Base-by-base conservation (phyloP, 1,284 basidiomycete species). In the Cutaneotrichosporon daszewskae region DNA sequence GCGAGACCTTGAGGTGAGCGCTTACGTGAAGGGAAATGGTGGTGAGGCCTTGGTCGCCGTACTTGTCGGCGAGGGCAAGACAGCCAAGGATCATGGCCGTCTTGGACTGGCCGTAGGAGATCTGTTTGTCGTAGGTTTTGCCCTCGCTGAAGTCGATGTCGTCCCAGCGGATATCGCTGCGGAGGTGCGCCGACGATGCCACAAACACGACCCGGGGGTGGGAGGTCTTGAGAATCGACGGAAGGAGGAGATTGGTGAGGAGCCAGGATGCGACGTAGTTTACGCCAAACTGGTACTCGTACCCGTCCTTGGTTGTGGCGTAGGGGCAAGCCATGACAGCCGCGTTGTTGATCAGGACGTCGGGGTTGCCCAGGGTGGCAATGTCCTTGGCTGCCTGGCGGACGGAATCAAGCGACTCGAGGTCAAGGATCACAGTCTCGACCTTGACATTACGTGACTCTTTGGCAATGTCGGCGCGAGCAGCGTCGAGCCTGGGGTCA, bases 281-380 rank as follows among this genome's bases (percentile, higher is more conserved):
- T 10, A 50, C 48, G n/a, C 43, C 58, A 32, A 66, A 51, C 43
- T 65, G 63, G 11, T 39, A 19, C 32, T 66, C 63, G 51, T 48
- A 35, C 10, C 60, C 63, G 40, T 64, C 62, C 13, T 12, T 14
- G 1, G 59, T 60, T 13, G 37, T 28, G 12, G 8, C 23, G 32
- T 55, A 47, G 0, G 53, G 55, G n/a, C 22, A 20, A 32, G 47
- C 47, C 55, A 58, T 57, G 43, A 59, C 37, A 4, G 37, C 62
- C 16, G 59, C 60, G 31, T 62, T 61, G 54, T 57, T 55, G 53
- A 62, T 57, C 19, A 64, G 45, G 9, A 60, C 49, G 37, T 64
- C 54, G 43, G 51, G 12, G 33, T 22, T 17, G 22, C 32, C 37
- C 12, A 34, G 32, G 7, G 23, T 14, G 6, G 12, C 22, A 29